A percentile compares a stretch with the other conserved stretches of the same genome.
Conservation (phyloP, 2,329 filamentous ascomycete genomes). For the Trichoderma polysporum region DNA sequence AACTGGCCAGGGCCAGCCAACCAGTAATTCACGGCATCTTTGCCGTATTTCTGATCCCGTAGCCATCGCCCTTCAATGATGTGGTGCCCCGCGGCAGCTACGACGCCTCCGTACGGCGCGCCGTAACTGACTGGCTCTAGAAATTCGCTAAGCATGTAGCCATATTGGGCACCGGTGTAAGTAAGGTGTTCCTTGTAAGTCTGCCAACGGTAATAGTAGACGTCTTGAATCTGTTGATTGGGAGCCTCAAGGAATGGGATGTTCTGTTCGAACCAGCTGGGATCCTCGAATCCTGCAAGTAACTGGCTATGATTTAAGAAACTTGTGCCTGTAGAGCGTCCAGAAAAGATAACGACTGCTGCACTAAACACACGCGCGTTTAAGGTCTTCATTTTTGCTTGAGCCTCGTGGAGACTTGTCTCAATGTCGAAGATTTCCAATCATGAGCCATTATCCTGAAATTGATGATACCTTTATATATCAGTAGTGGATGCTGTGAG, state of each 20-base stretch:
- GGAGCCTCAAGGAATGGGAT: not conserved
- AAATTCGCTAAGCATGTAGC: not conserved
- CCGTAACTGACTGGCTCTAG: not conserved
- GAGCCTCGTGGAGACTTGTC: not conserved
- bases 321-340: not conserved
- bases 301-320: not conserved
- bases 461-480: not conserved
- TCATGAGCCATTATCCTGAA: not conserved
- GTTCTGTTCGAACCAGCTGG: not conserved
- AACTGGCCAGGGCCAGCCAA: not conserved
- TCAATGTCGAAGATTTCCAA: not conserved
- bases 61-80: not conserved
- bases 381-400: not conserved
- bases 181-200: not conserved
- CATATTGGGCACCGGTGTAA: not conserved
- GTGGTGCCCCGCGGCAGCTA: not conserved
- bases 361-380: not conserved
- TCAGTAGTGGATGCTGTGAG: not conserved
- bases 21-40: not conserved
- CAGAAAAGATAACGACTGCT: not conserved
- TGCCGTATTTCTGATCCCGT: not conserved
- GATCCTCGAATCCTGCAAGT: not conserved
- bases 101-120: not conserved
- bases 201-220: not conserved
- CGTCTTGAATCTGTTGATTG: not conserved